These are phyloP conservation scores for Solanum paucissectum DNA, from an alignment of 257 asterid genomes.

Conservation along the genomic window DNA sequence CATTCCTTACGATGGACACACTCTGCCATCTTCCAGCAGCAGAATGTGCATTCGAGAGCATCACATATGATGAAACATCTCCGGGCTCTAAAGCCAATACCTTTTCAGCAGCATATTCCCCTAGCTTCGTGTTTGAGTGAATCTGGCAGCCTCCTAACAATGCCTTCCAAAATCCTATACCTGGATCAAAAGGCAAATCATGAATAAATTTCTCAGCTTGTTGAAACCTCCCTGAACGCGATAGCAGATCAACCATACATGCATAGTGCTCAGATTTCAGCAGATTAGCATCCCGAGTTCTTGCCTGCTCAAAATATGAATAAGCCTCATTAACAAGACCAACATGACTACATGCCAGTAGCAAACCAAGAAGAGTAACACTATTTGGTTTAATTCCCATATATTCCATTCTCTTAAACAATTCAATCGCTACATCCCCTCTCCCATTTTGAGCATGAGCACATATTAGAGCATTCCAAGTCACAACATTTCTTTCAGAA, in stretches of 20 bases:
- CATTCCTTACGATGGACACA: constrained; percentile 31
- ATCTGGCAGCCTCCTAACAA: constrained; percentile 72
- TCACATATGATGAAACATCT: constrained; percentile 81
- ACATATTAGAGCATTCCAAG: constrained; percentile 83
- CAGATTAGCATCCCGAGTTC: constrained; percentile 18
- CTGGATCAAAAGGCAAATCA: constrained; percentile 71
- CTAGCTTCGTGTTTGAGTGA: constrained; percentile 48
- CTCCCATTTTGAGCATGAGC: constrained; percentile 77
- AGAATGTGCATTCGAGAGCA: constrained; percentile 79
- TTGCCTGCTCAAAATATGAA: constrained; percentile 37
- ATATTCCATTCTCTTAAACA: constrained; percentile 33
- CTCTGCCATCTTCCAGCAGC: constrained; percentile 72
- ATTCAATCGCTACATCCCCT: constrained; percentile 40
- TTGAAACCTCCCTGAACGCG: constrained; percentile 66
- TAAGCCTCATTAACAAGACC: constrained; percentile 63
- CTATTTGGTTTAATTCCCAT: constrained; percentile 32
- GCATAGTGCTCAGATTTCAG: constrained; percentile 71
- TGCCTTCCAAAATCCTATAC: constrained; percentile 87
- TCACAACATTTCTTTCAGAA: constrained; percentile 34
- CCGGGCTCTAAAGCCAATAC: constrained; percentile 57
- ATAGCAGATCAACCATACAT: constrained; percentile 59
- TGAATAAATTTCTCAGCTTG: constrained; percentile 53
- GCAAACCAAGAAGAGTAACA: constrained; percentile 61
- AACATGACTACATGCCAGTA: constrained; percentile 57
- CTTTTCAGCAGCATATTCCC: constrained; percentile 42